These are phyloP conservation scores for Choiromyces venosus DNA, from an alignment of 495 filamentous ascomycete genomes.

Conservation along the genomic window DNA sequence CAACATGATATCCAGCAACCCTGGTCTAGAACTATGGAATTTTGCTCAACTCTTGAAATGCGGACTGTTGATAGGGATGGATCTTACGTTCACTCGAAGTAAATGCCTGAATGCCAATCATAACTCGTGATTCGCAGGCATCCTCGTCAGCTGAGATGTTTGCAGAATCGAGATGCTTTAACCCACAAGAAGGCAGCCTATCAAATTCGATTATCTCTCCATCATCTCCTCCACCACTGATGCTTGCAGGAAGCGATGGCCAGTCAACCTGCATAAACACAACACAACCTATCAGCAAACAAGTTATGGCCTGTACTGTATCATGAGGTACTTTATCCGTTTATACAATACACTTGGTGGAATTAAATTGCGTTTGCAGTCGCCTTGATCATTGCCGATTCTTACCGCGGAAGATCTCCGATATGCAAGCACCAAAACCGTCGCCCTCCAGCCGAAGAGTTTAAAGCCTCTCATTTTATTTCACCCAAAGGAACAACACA, in stretches of 20 bases:
- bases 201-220: background rate
- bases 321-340: background rate
- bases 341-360: background rate
- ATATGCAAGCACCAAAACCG: background rate
- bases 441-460: background rate
- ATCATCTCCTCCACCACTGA: background rate
- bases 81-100: background rate
- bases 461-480: background rate
- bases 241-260: background rate
- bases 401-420: background rate
- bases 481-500: background rate
- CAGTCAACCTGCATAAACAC: background rate
- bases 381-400: background rate
- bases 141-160: background rate
- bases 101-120: background rate
- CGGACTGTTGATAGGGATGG: background rate
- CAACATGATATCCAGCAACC: background rate
- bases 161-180: background rate
- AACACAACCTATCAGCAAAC: background rate
- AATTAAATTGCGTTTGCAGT: background rate
- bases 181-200: background rate
- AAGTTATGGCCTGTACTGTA: background rate
- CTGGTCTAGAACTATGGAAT: background rate
- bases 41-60: background rate
- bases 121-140: background rate